phyloP scores from a whole-genome alignment of 306 rosid genomes.

The Coriaria nepalensis region DNA sequence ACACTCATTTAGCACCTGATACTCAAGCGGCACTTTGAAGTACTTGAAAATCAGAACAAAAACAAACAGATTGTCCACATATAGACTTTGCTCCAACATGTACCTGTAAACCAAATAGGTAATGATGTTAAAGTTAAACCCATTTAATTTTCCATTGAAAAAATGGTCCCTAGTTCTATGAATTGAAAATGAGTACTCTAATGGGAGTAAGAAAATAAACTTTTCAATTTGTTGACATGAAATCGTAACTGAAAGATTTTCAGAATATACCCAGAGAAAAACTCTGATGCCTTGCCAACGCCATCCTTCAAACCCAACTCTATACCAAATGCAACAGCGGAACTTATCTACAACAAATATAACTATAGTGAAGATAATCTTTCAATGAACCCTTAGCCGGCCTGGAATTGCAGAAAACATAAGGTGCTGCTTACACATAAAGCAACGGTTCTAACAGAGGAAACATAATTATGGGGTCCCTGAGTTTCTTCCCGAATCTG shows the following conservation, averaged over 20 bases:
- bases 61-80: constrained; percentile 85
- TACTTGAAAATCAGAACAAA: constrained; percentile 83
- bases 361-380: neutral
- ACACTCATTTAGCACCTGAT: constrained; percentile 44
- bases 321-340: constrained; percentile 76
- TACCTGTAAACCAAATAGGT: constrained; percentile 36
- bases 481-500: constrained; percentile 15
- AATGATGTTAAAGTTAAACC: neutral
- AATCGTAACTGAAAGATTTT: constrained; percentile 2
- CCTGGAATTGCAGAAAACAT: neutral
- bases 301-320: constrained; percentile 78
- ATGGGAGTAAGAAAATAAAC: constrained; percentile 1
- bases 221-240: neutral
- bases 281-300: constrained; percentile 60
- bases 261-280: constrained; percentile 77
- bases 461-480: constrained; percentile 27
- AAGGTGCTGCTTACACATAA: constrained; percentile 53
- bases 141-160: neutral
- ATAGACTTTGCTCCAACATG: constrained; percentile 89
- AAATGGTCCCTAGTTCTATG: neutral
- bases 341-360: constrained; percentile 32
- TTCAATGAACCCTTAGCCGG: neutral
- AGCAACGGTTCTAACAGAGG: constrained; percentile 62
- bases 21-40: constrained; percentile 72
- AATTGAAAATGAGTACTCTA: neutral